Percentiles rank a stretch among this genome's conserved stretches.
phyloP scores from a whole-genome alignment of 495 filamentous ascomycete species.

The Cairneyella variabilis region DNA sequence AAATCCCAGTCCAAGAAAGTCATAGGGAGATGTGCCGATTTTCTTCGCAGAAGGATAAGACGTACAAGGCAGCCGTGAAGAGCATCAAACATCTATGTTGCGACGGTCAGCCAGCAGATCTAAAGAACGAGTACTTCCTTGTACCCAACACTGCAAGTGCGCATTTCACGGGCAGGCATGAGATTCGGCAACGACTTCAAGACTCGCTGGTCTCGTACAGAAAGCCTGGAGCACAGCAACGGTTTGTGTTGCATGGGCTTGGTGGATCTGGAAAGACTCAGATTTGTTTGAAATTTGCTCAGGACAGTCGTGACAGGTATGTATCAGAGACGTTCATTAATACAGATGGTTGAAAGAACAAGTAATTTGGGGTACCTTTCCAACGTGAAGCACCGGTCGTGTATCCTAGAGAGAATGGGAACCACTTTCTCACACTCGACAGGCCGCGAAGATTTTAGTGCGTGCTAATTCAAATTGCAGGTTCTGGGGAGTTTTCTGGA shows the following conservation, averaged over 20 bases:
- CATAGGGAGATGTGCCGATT: constrained; percentile 28
- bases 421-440: too few species aligned
- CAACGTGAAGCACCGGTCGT: too few species aligned
- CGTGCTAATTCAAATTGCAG: too few species aligned
- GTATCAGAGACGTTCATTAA: too few species aligned
- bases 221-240: constrained; percentile 5
- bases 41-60: constrained; percentile 7
- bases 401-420: too few species aligned
- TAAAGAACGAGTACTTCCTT: constrained; percentile 17
- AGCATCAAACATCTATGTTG: constrained; percentile 9
- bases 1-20: constrained; percentile 15
- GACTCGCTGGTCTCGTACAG: not conserved
- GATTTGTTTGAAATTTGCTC: constrained; percentile 31
- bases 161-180: constrained; percentile 22
- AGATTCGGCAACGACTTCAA: not conserved
- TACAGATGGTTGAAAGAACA: too few species aligned
- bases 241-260: constrained; percentile 22
- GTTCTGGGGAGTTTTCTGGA: constrained; percentile 28
- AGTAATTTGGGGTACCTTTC: too few species aligned
- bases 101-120: constrained; percentile 10
- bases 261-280: constrained; percentile 39
- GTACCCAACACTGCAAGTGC: constrained; percentile 13
- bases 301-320: constrained; percentile 20
- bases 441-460: too few species aligned
- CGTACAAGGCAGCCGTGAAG: constrained; percentile 6